These are phyloP conservation scores for Pythium sp. DNA, from an alignment of 352 stramenopile genomes.

Conservation along the genomic window DNA sequence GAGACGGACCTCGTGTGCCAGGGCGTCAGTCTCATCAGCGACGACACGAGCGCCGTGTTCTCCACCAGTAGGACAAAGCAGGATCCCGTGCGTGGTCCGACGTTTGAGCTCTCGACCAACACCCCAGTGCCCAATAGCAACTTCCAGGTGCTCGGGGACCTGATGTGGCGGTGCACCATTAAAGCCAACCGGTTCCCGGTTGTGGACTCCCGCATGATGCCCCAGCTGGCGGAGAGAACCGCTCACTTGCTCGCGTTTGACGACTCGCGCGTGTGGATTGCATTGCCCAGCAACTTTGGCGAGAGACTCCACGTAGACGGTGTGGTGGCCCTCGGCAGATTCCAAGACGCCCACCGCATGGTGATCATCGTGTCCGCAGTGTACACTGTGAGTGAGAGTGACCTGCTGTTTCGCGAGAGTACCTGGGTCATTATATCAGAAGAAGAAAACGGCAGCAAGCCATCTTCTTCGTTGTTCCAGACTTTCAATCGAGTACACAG, in stretches of 20 bases:
- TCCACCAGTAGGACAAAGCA: conserved; percentile 1
- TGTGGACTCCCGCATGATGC: too few species aligned
- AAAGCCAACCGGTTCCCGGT: not conserved
- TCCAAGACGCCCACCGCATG: not conserved
- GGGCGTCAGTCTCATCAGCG: not conserved
- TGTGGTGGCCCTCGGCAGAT: not conserved
- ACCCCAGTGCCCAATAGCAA: not conserved
- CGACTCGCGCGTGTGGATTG: not conserved
- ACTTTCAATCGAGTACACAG: conserved; percentile 2
- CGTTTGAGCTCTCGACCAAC: conserved; percentile 11
- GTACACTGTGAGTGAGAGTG: not conserved
- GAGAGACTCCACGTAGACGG: not conserved
- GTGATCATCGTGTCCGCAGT: not conserved
- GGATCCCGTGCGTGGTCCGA: conserved; percentile 1
- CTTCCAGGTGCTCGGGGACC: not conserved
- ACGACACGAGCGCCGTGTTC: not conserved
- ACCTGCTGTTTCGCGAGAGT: not conserved
- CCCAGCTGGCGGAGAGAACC: not conserved
- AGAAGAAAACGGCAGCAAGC: not conserved
- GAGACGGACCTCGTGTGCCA: conserved; percentile 5
- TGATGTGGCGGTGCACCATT: conserved; percentile 2
- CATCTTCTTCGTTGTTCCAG: not conserved
- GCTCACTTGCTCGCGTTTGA: not conserved
- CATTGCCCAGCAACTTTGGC: not conserved
- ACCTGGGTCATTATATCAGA: not conserved